phyloP scores from a whole-genome alignment of 257 asterid species.

The Gynochthodes officinalis region DNA sequence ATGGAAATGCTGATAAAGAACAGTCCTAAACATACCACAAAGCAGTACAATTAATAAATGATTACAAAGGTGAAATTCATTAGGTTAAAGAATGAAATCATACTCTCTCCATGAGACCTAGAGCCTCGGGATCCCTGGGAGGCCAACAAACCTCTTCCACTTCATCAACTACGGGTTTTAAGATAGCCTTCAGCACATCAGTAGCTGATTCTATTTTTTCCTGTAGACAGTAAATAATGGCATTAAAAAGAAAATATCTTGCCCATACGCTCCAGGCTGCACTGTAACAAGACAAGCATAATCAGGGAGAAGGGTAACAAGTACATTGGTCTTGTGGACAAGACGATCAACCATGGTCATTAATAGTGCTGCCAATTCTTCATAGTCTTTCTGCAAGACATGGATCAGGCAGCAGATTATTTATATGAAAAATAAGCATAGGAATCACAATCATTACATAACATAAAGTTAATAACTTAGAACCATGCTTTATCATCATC shows the following conservation, averaged over 20 bases:
- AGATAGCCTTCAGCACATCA: constrained; percentile 79
- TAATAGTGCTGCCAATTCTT: constrained; percentile 71
- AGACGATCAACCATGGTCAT: constrained; percentile 79
- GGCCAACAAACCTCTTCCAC: constrained; percentile 86
- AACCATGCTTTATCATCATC: constrained; percentile 88
- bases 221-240: constrained; percentile 40
- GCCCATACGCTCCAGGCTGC: not conserved
- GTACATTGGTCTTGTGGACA: constrained; percentile 84
- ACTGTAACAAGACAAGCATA: not conserved
- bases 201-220: constrained; percentile 87
- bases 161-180: constrained; percentile 66
- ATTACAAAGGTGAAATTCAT: not conserved
- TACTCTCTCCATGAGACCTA: constrained; percentile 79
- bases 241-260: constrained; percentile 2
- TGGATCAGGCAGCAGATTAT: constrained; percentile 21
- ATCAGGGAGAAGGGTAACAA: constrained; percentile 16
- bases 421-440: constrained; percentile 10
- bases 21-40: not conserved
- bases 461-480: constrained; percentile 26
- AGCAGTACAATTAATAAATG: not conserved
- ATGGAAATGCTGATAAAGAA: not conserved
- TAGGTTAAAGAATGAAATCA: constrained; percentile 18
- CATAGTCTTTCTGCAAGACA: constrained; percentile 75
- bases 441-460: not conserved
- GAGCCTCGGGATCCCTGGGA: constrained; percentile 73